Percentiles rank a stretch among this genome's conserved stretches.
Evolutionary conservation across 225 moss, liverwort and hornwort genomes (phyloP).

Genomic region (Thuidium tamariscinum): DNA sequence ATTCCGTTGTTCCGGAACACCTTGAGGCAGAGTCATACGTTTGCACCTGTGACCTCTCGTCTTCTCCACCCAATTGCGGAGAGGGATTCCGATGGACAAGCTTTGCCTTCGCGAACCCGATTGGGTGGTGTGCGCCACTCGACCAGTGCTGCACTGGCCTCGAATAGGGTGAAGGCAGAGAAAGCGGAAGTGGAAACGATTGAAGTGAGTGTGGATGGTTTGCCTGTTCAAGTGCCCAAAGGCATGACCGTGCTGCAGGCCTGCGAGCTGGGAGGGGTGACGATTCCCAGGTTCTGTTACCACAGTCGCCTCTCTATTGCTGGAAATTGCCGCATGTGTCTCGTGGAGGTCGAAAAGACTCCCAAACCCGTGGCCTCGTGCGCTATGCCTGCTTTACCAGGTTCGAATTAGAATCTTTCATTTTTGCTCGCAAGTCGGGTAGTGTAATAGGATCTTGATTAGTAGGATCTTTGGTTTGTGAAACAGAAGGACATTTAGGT

Average conservation of each 20-base stretch:
- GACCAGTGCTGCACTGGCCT: slow-evolving; percentile 33
- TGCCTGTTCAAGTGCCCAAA: slow-evolving; percentile 54
- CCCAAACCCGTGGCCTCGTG: slow-evolving; percentile 96
- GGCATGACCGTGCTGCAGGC: slow-evolving; percentile 98
- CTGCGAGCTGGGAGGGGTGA: slow-evolving; percentile 76
- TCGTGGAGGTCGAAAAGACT: slow-evolving; percentile 95
- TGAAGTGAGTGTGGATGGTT: slow-evolving; percentile 85
- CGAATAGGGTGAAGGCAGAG: slow-evolving; percentile 24
- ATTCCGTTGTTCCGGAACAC: slow-evolving; percentile 7
- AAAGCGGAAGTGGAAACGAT: slow-evolving; percentile 63
- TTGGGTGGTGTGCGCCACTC: slow-evolving; percentile 52
- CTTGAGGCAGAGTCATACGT: neutral
- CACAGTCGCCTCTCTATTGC: slow-evolving; percentile 92
- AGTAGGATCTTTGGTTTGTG: neutral
- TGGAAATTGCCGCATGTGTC: slow-evolving; percentile 98
- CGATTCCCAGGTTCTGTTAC: slow-evolving; percentile 90
- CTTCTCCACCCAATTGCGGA: neutral
- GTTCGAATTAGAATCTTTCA: neutral
- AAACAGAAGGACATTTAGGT: neutral
- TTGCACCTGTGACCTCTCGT: neutral
- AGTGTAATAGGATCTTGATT: neutral
- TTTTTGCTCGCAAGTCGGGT: neutral
- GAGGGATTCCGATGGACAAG: neutral
- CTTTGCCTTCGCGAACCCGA: neutral
- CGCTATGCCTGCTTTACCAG: slow-evolving; percentile 89